Conservation (phyloP, 148 eudicot genomes). For the Agrostemma githago region DNA sequence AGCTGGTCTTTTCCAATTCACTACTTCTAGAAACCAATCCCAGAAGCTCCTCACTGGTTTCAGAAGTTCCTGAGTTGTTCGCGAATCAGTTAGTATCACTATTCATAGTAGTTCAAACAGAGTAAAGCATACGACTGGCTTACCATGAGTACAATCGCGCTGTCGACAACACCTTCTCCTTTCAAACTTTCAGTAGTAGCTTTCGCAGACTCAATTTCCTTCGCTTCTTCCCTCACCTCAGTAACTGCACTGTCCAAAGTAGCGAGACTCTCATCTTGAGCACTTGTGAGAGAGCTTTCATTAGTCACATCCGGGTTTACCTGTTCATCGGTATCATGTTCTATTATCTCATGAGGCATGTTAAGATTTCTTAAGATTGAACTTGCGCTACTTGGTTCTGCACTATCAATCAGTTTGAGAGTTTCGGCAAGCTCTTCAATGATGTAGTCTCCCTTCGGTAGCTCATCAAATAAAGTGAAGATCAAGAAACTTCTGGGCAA, state of each 20-base stretch:
- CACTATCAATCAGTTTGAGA: constrained; percentile 36
- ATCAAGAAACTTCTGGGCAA: constrained; percentile 69
- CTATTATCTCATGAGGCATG: constrained; percentile 29
- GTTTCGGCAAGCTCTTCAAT: constrained; percentile 72
- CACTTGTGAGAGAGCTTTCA: constrained; percentile 17
- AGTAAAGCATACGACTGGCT: constrained; percentile 13
- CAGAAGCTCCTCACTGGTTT: constrained; percentile 39
- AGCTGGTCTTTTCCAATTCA: constrained; percentile 55
- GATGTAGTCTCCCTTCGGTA: constrained; percentile 85
- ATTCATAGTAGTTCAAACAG: background rate
- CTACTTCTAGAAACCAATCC: constrained; percentile 44
- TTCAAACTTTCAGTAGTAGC: constrained; percentile 61
- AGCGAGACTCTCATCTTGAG: constrained; percentile 37
- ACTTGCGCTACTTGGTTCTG: constrained; percentile 68
- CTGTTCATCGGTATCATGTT: background rate
- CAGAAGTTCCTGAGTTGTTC: constrained; percentile 42
- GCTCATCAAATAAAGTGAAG: constrained; percentile 63
- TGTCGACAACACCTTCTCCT: constrained; percentile 78
- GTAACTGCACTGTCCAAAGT: constrained; percentile 51
- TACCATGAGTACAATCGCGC: constrained; percentile 64
- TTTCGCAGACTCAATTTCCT: constrained; percentile 59
- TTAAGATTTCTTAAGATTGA: constrained; percentile 59
- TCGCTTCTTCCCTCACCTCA: constrained; percentile 68
- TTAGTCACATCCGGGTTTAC: constrained; percentile 23
- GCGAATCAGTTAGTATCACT: background rate